Base-by-base conservation (phyloP, 2,329 filamentous ascomycete species). In the Penicillium sp. region DNA sequence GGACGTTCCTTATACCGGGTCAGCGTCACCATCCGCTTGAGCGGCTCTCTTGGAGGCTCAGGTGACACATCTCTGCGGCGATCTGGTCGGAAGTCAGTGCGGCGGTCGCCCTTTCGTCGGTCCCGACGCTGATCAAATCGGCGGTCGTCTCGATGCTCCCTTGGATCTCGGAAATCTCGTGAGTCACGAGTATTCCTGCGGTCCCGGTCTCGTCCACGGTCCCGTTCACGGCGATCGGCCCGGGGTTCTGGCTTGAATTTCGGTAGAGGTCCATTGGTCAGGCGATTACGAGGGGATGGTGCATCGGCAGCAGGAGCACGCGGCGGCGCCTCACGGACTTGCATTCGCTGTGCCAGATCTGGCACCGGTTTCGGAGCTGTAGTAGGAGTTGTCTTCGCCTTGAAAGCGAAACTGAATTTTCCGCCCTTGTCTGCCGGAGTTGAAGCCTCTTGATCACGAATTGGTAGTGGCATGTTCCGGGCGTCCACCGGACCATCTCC, bases 341-440 rank as follows among this genome's bases (percentile, higher is more conserved):
- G 78, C 80, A 77, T 79, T 63, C 73, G 77, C 65, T 73, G 75
- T 14, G 77, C 75, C 52, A 84, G 64, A 57, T 82, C 82, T 41
- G 78, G 69, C 43, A 83, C 81, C 27, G 79, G 75, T 60, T 82
- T 82, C 47, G 78, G 77, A 56, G 80, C 79, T 59, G 82, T 78
- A 26, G 79, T 76, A 21, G 87, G 80, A 3, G 82, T 80, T 22
- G 86, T 84, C 70, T 89, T 93, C 55, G 87, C 84, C 72, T 97
- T 97, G 74, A 98, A 91, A 1, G 92, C 91, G 73, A 98, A 98
- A 72, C 91, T 96, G 69, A 97, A 96, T 75, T 93, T 95, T 45
- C 86, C 86, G 3, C 79, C 78, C 57, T 80, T 78, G 69, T 80
- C 72, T 58, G 75, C 69, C 58, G 83, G 79, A n/a, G 84, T 79